phyloP scores from a whole-genome alignment of 352 stramenopile species.

The Blastocystis sp. region DNA sequence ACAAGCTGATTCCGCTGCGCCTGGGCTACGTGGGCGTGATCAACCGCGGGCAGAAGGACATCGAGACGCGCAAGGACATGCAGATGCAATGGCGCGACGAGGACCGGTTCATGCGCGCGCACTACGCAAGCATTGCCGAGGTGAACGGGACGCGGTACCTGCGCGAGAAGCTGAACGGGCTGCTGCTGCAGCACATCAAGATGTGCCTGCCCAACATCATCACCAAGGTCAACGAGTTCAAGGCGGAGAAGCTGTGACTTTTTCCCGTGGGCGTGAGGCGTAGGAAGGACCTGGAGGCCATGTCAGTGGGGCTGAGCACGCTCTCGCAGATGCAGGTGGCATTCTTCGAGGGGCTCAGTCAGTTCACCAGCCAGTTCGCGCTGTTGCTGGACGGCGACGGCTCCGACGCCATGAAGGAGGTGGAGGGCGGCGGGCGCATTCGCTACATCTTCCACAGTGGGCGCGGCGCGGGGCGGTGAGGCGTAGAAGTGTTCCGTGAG shows the following conservation, averaged over 20 bases:
- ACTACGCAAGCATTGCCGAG: slow-evolving; percentile 81
- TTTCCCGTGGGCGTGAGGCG: slow-evolving; percentile 88
- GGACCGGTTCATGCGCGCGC: slow-evolving; percentile 92
- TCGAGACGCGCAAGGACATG: slow-evolving; percentile 91
- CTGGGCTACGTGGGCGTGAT: slow-evolving; percentile 95
- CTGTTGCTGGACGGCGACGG: slow-evolving; percentile 73
- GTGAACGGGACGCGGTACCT: slow-evolving; percentile 93
- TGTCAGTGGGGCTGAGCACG: slow-evolving; percentile 79
- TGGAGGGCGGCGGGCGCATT: slow-evolving; percentile 93
- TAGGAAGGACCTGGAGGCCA: slow-evolving; percentile 76
- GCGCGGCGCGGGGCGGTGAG: neutral
- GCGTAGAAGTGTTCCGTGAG: slow-evolving; percentile 7
- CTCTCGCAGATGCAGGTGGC: slow-evolving; percentile 85
- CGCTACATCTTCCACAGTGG: slow-evolving; percentile 89
- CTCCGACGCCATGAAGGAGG: slow-evolving; percentile 77
- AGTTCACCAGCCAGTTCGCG: neutral
- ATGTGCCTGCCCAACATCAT: slow-evolving; percentile 96
- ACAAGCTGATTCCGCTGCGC: slow-evolving; percentile 91
- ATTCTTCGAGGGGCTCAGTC: slow-evolving; percentile 76
- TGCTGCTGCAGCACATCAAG: slow-evolving; percentile 99
- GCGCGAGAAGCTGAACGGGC: slow-evolving; percentile 92
- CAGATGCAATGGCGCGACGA: slow-evolving; percentile 90
- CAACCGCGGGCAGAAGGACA: slow-evolving; percentile 95
- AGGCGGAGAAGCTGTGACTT: slow-evolving; percentile 80
- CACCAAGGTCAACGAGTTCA: slow-evolving; percentile 76